phyloP scores from a whole-genome alignment of 208 protist species.

The Sergeia podlipaevii region DNA sequence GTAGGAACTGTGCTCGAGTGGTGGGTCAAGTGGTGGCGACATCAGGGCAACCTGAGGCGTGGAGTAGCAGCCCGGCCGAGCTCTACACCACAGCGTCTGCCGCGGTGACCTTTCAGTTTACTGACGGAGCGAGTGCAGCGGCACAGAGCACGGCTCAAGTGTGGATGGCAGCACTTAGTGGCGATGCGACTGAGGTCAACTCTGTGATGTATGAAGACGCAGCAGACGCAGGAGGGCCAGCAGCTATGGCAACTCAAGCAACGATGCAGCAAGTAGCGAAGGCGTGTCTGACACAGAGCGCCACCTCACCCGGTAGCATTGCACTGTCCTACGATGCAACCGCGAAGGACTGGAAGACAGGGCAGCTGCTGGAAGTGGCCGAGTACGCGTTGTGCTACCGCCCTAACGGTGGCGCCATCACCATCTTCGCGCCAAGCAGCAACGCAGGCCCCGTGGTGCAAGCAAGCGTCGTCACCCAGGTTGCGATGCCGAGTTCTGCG shows the following conservation, averaged over 20 bases:
- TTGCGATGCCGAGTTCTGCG: slow-evolving; percentile 24
- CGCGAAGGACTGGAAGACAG: slow-evolving; percentile 20
- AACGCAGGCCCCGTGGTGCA: slow-evolving; percentile 50
- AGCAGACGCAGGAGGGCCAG: no score
- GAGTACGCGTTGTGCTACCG: slow-evolving; percentile 73
- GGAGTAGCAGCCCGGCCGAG: slow-evolving; percentile 41
- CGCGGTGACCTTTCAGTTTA: slow-evolving; percentile 31
- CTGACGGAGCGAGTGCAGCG: slow-evolving; percentile 10
- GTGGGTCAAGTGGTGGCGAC: slow-evolving; percentile 58
- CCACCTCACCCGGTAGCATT: not conserved
- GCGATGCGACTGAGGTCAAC: not conserved
- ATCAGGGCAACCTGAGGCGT: slow-evolving; percentile 36
- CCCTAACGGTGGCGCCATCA: not conserved
- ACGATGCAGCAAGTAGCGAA: slow-evolving; percentile 41
- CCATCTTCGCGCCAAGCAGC: slow-evolving; percentile 48
- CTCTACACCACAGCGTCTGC: slow-evolving; percentile 47
- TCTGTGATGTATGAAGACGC: no score
- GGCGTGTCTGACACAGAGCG: slow-evolving; percentile 24
- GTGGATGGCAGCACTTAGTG: slow-evolving; percentile 45
- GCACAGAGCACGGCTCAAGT: slow-evolving; percentile 10
- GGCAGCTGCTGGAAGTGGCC: slow-evolving; percentile 9
- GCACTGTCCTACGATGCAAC: slow-evolving; percentile 7
- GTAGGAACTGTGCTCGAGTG: slow-evolving; percentile 67
- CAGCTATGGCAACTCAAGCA: not conserved
- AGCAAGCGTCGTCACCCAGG: slow-evolving; percentile 35